A percentile compares a stretch with the other conserved stretches of the same genome.
These are phyloP conservation scores for Suhomyces tanzawaensis DNA, from an alignment of 805 yeast genomes.

Conservation along the genomic window DNA sequence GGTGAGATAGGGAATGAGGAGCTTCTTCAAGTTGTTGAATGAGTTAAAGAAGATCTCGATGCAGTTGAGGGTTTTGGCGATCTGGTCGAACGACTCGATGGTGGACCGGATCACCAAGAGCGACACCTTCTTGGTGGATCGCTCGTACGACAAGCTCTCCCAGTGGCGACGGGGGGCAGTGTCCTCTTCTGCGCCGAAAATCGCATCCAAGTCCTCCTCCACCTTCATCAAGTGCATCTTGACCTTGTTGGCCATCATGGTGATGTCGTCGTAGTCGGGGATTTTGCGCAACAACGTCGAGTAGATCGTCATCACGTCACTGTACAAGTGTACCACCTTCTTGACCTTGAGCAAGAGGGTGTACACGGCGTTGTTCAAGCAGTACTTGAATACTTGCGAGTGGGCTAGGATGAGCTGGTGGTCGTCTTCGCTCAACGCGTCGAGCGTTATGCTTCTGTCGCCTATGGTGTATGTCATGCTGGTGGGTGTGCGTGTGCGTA, in stretches of 20 bases:
- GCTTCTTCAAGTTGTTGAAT: conserved; percentile 37
- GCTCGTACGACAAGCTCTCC: conserved; percentile 17
- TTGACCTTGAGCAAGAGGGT: conserved; percentile 27
- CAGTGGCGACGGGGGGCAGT: conserved; percentile 10
- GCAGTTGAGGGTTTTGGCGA: conserved; percentile 29
- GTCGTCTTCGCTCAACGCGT: conserved; percentile 21
- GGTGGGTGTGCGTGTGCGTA: background rate
- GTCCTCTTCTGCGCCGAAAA: conserved; percentile 20
- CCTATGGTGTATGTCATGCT: conserved; percentile 42
- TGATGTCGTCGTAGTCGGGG: conserved; percentile 41
- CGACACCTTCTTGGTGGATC: conserved; percentile 12
- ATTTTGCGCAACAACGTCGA: conserved; percentile 37
- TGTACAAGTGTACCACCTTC: conserved; percentile 33
- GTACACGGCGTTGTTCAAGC: conserved; percentile 31
- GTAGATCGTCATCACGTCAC: conserved; percentile 40
- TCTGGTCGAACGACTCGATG: conserved; percentile 12
- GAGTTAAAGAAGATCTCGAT: conserved; percentile 37
- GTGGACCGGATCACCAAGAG: conserved; percentile 10
- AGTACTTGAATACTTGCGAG: conserved; percentile 29
- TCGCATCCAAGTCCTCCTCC: conserved; percentile 30
- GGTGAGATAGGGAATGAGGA: conserved; percentile 32
- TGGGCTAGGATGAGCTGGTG: conserved; percentile 26
- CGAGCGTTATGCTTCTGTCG: conserved; percentile 27
- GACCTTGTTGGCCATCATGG: conserved; percentile 26
- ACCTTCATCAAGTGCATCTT: conserved; percentile 19